Evolutionary conservation across 2,329 filamentous ascomycete species (phyloP).

Genomic region (Calonectria montana): DNA sequence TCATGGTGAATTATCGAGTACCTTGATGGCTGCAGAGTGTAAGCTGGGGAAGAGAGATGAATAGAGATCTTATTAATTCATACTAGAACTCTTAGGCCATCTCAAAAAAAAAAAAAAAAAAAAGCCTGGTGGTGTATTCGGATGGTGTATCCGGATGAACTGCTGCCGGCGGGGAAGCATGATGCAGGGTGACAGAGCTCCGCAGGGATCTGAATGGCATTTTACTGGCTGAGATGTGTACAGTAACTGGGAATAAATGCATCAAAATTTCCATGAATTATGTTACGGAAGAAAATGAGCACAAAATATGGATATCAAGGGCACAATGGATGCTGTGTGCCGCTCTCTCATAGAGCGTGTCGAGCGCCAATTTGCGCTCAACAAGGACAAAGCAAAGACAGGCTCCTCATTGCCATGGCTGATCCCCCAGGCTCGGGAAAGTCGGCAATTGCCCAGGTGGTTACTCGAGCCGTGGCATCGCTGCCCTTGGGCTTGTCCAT

Average conservation of each 20-base stretch:
- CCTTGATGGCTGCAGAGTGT: slow-evolving; percentile 11
- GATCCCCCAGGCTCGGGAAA: slow-evolving; percentile 37
- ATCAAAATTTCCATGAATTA: not conserved
- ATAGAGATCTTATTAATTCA: not conserved
- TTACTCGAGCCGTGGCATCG: slow-evolving; percentile 23
- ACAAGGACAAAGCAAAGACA: slow-evolving; percentile 22
- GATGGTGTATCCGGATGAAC: not conserved
- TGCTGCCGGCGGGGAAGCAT: not conserved
- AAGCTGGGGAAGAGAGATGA: not conserved
- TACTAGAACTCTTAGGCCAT: not conserved
- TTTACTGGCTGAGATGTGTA: not conserved
- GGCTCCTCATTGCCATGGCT: slow-evolving; percentile 35
- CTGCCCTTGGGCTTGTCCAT: slow-evolving; percentile 29
- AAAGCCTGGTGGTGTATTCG: too few relatives aligned
- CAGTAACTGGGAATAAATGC: not conserved
- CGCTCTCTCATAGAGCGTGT: slow-evolving; percentile 33
- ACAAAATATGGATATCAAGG: not conserved
- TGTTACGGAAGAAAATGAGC: not conserved
- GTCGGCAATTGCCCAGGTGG: slow-evolving; percentile 33
- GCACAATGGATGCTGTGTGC: slow-evolving; percentile 42
- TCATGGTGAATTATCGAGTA: slow-evolving; percentile 19
- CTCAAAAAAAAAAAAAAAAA: too few relatives aligned
- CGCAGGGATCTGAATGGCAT: slow-evolving; percentile 2
- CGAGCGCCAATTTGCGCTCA: slow-evolving; percentile 35
- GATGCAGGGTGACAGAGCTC: slow-evolving; percentile 25